A percentile compares a stretch with the other conserved stretches of the same genome.
Evolutionary conservation across 2,329 filamentous ascomycete species (phyloP).

Genomic region (Penicillium fuscoglaucum): DNA sequence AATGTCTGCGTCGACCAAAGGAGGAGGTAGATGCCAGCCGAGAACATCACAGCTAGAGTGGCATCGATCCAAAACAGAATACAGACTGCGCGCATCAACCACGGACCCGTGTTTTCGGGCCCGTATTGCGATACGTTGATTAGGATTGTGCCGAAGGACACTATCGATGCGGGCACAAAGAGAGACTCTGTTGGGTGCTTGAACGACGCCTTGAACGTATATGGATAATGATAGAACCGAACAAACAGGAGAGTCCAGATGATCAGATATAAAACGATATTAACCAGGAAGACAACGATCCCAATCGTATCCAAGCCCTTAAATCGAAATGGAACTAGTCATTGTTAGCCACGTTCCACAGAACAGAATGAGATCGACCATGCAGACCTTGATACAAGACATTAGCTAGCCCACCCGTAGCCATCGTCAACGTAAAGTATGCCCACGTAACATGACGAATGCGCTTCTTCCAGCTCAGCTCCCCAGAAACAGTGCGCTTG

Average conservation of each 20-base stretch:
- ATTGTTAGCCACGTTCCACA: constrained; percentile 14
- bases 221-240: constrained; percentile 69
- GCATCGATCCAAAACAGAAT: constrained; percentile 75
- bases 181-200: constrained; percentile 75
- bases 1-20: constrained; percentile 67
- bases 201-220: constrained; percentile 70
- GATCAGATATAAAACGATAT: constrained; percentile 61
- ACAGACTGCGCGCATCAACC: constrained; percentile 62
- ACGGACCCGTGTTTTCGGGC: constrained; percentile 59
- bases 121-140: constrained; percentile 80
- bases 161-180: constrained; percentile 68
- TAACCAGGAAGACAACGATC: constrained; percentile 62
- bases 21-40: constrained; percentile 71
- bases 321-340: constrained; percentile 53
- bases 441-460: constrained; percentile 71
- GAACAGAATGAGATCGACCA: constrained; percentile 18
- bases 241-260: constrained; percentile 66
- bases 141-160: constrained; percentile 72
- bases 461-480: constrained; percentile 54
- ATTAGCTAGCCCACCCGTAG: constrained; percentile 61
- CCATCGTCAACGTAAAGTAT: constrained; percentile 72
- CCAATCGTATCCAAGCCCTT: constrained; percentile 61
- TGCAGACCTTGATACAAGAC: constrained; percentile 56
- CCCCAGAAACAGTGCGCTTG: constrained; percentile 21
- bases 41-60: constrained; percentile 65